Evolutionary conservation across 805 yeast species (phyloP), one percentile per base, ranked within the genome.

Genomic region (Starmerella riodocensis): DNA sequence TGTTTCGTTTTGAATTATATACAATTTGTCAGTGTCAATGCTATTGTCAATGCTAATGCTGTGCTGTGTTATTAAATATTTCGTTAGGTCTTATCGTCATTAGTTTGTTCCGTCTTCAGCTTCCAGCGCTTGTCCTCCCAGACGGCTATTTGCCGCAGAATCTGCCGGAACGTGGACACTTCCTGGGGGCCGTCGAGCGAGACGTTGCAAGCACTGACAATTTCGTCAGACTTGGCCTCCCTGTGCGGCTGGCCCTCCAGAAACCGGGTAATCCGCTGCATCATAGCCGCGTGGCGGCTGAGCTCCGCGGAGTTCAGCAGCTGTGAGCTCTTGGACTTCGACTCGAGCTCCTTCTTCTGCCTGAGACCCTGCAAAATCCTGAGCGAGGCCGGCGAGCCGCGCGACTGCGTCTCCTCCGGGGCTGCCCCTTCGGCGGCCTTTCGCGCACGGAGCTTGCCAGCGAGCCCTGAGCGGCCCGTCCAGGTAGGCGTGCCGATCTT

Each of bases 381-480:
- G 0, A 65, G 41, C 12, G 36, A 12, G 7, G 29, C 2, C 14
- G 18, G 11, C 4, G 17, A 11, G 4, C 22, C 13, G n/a, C n/a
- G n/a, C n/a, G n/a, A n/a, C n/a, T n/a, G n/a, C 26, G 4, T n/a
- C 13, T 23, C 28, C 2, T n/a, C 31, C 3, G 4, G 6, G 22
- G n/a, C 13, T 13, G 6, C 6, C 19, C 7, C 33, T 8, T 30
- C 11, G 13, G 7, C 22, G 21, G 34, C 23, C 16, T 33, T 14
- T 6, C 24, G 23, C 16, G 18, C 20, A 17, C 25, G 32, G 5
- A 35, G 40, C 48, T 66, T 70, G 1, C 94, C 95, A 0, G 94
- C 94, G 16, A 62, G 58, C 0, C 98, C 98, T 64, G 78, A 83
- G 49, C 72, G 73, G 0, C 98, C 98, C 0, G 98, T 88, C 93